Base-by-base conservation (phyloP, 768 basidiomycete species). In the Coprinopsis cinerea region DNA sequence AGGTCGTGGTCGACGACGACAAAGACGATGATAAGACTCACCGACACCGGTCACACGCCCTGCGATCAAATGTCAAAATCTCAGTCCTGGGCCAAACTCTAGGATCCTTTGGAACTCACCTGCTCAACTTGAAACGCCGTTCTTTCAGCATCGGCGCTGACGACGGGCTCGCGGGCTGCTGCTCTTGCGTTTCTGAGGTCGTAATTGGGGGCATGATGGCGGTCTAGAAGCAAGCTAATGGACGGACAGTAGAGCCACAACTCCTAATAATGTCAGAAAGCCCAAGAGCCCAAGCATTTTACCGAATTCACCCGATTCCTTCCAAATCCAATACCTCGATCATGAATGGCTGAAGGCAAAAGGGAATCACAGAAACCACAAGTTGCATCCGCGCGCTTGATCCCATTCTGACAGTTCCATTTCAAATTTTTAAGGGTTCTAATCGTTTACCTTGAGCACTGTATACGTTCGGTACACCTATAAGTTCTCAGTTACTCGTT, bases 1-100 rank as follows among this genome's bases (percentile, higher is more conserved):
- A 39, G 11, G 17, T 39, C 36, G 36, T 18, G n/a, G n/a, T n/a
- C n/a, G n/a, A n/a, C n/a, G n/a, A n/a, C 9, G 36, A 39, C 17
- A 39, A 18, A 9, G 36, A 39, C 36, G 10, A 39, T 39, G 17
- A 18, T 18, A 10, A 39, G 55, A 57, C 85, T 76, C 70, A 91
- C 88, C 89, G 81, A 73, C 89, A 92, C 53, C 89, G 86, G 76
- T 92, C 89, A 73, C 89, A 92, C 52, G 89, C 88, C 64, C 89
- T 91, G 55, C 27, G 51, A 57, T 55, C 54, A 24, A 55, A 49
- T 56, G 40, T 49, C 47, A 36, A 22, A 27, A 42, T 22, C 47
- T 20, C 24, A 35, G 25, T 30, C 14, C 14, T 20, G 22, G 30
- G n/a, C 43, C 22, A 41, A 40, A 25, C 41, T 18, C 43, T 25